Evolutionary conservation across 495 filamentous ascomycete species (phyloP).

Genomic region (Parathielavia appendiculata): DNA sequence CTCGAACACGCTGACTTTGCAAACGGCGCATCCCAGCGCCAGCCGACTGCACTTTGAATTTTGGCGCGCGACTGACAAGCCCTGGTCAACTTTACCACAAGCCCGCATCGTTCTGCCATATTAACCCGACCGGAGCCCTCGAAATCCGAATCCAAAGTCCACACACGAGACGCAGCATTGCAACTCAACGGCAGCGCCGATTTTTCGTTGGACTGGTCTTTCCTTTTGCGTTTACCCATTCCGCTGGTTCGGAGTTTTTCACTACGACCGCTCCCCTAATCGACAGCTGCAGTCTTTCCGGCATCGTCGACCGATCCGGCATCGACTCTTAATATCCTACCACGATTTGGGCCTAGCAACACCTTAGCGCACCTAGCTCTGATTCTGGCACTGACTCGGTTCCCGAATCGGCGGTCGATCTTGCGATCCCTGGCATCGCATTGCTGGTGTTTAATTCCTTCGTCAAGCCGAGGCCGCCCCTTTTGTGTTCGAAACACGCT

Average conservation of each 20-base stretch:
- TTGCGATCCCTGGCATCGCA: slow-evolving; percentile 7
- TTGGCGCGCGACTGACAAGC: slow-evolving; percentile 32
- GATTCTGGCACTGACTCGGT: slow-evolving; percentile 16
- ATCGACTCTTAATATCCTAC: slow-evolving; percentile 7
- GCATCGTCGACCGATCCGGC: slow-evolving; percentile 20
- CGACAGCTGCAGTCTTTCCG: slow-evolving; percentile 9
- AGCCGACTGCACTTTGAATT: slow-evolving; percentile 16
- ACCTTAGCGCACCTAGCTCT: slow-evolving; percentile 7
- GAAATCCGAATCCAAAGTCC: slow-evolving; percentile 28
- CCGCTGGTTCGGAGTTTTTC: slow-evolving; percentile 18
- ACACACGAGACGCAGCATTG: slow-evolving; percentile 19
- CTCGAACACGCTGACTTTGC: slow-evolving; percentile 31
- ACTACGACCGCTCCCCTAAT: background rate
- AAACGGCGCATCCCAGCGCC: slow-evolving; percentile 16
- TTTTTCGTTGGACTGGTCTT: background rate
- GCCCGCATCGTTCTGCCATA: slow-evolving; percentile 23
- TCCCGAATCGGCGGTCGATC: slow-evolving; percentile 16
- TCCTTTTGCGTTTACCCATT: slow-evolving; percentile 3
- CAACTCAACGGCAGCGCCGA: slow-evolving; percentile 9
- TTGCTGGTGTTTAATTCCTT: slow-evolving; percentile 12
- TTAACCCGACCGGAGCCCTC: slow-evolving; percentile 32
- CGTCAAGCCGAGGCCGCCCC: slow-evolving; percentile 3
- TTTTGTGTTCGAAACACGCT: slow-evolving; percentile 2
- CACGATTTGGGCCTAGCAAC: background rate
- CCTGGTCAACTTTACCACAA: slow-evolving; percentile 12